These are phyloP conservation scores for Thermochaetoides dissita DNA, from an alignment of 2,329 filamentous ascomycete species.

Conservation along the genomic window DNA sequence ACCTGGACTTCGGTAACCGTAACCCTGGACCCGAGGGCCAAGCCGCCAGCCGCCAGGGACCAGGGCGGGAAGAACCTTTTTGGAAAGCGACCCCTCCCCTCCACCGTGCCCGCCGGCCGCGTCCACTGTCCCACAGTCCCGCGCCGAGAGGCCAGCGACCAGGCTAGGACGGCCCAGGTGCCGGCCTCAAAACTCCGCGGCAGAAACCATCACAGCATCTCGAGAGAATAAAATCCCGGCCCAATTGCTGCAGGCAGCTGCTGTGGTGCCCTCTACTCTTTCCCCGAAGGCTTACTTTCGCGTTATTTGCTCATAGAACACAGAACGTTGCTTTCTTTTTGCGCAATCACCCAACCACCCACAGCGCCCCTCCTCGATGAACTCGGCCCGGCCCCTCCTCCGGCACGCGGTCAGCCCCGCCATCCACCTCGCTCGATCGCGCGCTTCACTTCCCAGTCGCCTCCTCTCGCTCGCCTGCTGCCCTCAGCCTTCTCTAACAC, in stretches of 20 bases:
- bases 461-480: neutral
- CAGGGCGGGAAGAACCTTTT: too few species aligned
- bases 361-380: conserved; percentile 4
- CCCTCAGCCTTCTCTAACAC: too few species aligned
- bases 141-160: too few species aligned
- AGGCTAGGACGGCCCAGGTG: neutral
- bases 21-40: too few species aligned
- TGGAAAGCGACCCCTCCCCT: too few species aligned
- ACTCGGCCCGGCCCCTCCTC: conserved; percentile 7
- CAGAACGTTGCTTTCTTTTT: neutral
- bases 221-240: conserved; percentile 5
- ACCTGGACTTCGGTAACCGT: too few species aligned
- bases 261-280: conserved; percentile 4
- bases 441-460: conserved; percentile 2
- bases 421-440: conserved; percentile 4
- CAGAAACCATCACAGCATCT: conserved; percentile 33
- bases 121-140: too few species aligned
- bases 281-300: neutral
- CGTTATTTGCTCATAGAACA: neutral
- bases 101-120: too few species aligned
- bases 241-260: conserved; percentile 5
- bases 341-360: too few species aligned
- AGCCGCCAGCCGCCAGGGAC: too few species aligned
- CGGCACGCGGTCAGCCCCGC: conserved; percentile 10
- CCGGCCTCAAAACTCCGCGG: conserved; percentile 32